phyloP scores from a whole-genome alignment of 495 filamentous ascomycete species.

The Haplographium delicatum region DNA sequence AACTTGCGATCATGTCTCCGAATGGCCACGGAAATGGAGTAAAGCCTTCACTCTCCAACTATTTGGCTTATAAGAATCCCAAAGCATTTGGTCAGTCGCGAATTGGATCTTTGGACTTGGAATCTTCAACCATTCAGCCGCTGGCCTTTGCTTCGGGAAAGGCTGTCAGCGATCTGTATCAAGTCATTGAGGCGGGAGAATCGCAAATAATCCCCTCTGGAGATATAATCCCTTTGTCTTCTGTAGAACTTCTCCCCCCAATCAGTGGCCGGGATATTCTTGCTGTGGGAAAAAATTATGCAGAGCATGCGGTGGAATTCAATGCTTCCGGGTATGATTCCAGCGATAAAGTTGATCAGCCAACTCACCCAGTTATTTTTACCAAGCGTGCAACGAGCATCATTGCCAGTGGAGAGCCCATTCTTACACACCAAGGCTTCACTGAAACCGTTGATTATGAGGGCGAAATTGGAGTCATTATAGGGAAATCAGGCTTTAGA shows the following conservation, averaged over 20 bases:
- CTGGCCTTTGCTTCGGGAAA: conserved; percentile 44
- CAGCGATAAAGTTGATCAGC: conserved; percentile 42
- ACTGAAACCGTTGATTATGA: conserved; percentile 50
- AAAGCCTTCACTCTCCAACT: conserved; percentile 28
- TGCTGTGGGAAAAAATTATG: conserved; percentile 52
- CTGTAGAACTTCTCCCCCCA: conserved; percentile 40
- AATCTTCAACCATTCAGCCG: conserved; percentile 37
- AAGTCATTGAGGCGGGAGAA: conserved; percentile 43
- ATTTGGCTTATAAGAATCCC: conserved; percentile 30
- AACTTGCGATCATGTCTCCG: too few species aligned
- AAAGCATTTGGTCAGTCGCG: conserved; percentile 21
- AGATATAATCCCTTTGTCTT: conserved; percentile 32
- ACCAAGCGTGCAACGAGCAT: conserved; percentile 51
- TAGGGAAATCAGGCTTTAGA: conserved; percentile 44
- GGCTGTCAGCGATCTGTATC: conserved; percentile 39
- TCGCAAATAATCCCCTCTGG: conserved; percentile 28
- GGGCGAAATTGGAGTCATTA: conserved; percentile 52
- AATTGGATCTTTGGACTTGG: conserved; percentile 44
- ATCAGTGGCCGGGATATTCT: conserved; percentile 47
- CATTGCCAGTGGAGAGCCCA: conserved; percentile 41
- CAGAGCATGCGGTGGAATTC: conserved; percentile 46
- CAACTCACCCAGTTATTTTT: conserved; percentile 45
- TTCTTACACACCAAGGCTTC: conserved; percentile 43
- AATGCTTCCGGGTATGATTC: conserved; percentile 45
- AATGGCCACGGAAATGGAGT: conserved; percentile 6